These are phyloP conservation scores for Linnemannia exigua DNA, from an alignment of 192 early-diverging fungal species.

Conservation along the genomic window DNA sequence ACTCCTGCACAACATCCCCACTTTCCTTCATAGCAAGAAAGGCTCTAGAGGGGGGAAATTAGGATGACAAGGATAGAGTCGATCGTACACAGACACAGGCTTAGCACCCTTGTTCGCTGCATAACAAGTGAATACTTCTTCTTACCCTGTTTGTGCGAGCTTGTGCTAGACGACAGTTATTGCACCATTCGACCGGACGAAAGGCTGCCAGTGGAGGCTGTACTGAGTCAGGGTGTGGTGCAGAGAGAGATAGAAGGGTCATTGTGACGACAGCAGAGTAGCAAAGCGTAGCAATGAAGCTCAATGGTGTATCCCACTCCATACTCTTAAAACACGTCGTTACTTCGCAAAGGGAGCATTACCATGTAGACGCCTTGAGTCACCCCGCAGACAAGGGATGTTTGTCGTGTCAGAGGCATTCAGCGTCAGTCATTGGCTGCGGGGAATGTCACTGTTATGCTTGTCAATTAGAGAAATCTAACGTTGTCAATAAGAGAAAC, in stretches of 20 bases:
- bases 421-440: not conserved
- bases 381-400: not conserved
- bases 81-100: no score
- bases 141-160: not conserved
- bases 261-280: not conserved
- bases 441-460: not conserved
- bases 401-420: not conserved
- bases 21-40: not conserved
- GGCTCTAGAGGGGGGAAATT: not conserved
- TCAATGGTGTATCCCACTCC: not conserved
- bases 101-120: not conserved
- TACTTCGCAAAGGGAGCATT: no score
- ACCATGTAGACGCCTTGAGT: not conserved
- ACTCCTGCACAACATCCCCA: not conserved
- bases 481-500: not conserved
- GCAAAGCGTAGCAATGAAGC: not conserved
- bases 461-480: not conserved
- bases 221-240: not conserved
- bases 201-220: not conserved
- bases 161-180: not conserved
- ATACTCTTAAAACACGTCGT: no score
- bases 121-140: not conserved
- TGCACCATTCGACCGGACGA: not conserved
- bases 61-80: not conserved
- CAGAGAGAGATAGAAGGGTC: not conserved